These are phyloP conservation scores for Coemansia sp. DNA, from an alignment of 192 early-diverging fungal genomes.

Conservation along the genomic window DNA sequence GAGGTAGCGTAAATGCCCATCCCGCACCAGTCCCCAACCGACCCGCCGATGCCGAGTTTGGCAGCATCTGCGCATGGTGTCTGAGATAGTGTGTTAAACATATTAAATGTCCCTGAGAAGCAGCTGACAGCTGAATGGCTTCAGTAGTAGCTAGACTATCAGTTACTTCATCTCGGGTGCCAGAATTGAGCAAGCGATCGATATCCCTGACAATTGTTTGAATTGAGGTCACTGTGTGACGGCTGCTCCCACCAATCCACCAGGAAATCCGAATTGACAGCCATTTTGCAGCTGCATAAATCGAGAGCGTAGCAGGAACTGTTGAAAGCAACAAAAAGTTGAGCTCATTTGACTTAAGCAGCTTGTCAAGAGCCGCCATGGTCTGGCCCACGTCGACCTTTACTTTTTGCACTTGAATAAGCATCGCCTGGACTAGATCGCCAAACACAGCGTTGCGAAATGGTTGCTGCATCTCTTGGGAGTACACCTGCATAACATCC, in stretches of 20 bases:
- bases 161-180: slow-evolving; percentile 8
- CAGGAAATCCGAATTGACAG: slow-evolving; percentile 34
- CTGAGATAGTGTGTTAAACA: slow-evolving; percentile 60
- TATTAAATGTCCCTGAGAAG: slow-evolving; percentile 37
- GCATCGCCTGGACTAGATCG: slow-evolving; percentile 67
- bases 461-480: slow-evolving; percentile 65
- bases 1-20: slow-evolving; percentile 51
- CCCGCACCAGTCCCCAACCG: slow-evolving; percentile 18
- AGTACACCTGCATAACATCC: slow-evolving; percentile 75
- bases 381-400: slow-evolving; percentile 92
- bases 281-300: slow-evolving; percentile 55
- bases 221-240: slow-evolving; percentile 52
- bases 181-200: slow-evolving; percentile 59
- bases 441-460: slow-evolving; percentile 59
- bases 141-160: not conserved
- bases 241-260: slow-evolving; percentile 42
- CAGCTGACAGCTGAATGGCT: slow-evolving; percentile 1
- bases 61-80: slow-evolving; percentile 56
- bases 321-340: slow-evolving; percentile 90
- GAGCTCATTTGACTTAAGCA: slow-evolving; percentile 90
- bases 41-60: slow-evolving; percentile 26
- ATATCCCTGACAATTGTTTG: slow-evolving; percentile 59
- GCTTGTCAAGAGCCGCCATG: slow-evolving; percentile 89
- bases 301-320: slow-evolving; percentile 66
- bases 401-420: slow-evolving; percentile 89